Percentiles rank a stretch among this genome's conserved stretches.
phyloP scores from a whole-genome alignment of 805 yeast genomes.

The Hanseniaspora jakobsenii region DNA sequence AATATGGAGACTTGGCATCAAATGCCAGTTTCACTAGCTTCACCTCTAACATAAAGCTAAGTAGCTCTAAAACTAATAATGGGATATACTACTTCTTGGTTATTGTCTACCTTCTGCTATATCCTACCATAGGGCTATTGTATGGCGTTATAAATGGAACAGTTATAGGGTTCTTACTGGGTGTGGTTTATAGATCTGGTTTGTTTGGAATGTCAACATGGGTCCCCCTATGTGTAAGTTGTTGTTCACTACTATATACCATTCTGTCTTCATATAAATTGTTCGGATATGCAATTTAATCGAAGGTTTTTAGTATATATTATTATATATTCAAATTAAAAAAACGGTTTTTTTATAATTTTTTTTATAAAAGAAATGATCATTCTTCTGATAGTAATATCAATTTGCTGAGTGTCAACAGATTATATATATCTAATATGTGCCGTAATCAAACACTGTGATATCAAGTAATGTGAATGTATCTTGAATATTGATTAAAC shows the following conservation, averaged over 20 bases:
- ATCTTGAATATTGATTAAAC: too few relatives aligned
- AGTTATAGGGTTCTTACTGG: conserved; percentile 59
- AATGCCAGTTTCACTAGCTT: neutral
- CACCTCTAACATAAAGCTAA: neutral
- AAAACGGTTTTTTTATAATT: neutral
- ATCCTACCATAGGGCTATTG: conserved; percentile 42
- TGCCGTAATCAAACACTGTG: too few relatives aligned
- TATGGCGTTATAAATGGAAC: conserved; percentile 67
- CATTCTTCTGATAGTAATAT: too few relatives aligned
- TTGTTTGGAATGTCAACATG: conserved; percentile 83
- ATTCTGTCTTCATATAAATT: conserved; percentile 53
- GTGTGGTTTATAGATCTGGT: conserved; percentile 69
- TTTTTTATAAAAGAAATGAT: too few relatives aligned
- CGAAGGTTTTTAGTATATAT: conserved; percentile 16
- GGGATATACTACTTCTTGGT: conserved; percentile 9
- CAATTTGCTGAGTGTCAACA: too few relatives aligned
- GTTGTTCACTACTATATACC: conserved; percentile 37
- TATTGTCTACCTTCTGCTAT: conserved; percentile 28
- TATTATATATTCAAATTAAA: neutral
- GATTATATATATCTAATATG: too few relatives aligned
- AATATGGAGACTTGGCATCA: conserved; percentile 21
- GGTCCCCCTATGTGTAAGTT: conserved; percentile 77
- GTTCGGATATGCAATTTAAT: conserved; percentile 24
- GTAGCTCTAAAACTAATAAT: conserved; percentile 8
- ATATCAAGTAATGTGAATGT: too few relatives aligned